Conservation (phyloP, 179 eudicot species). For the Sideroxylon spinosum region DNA sequence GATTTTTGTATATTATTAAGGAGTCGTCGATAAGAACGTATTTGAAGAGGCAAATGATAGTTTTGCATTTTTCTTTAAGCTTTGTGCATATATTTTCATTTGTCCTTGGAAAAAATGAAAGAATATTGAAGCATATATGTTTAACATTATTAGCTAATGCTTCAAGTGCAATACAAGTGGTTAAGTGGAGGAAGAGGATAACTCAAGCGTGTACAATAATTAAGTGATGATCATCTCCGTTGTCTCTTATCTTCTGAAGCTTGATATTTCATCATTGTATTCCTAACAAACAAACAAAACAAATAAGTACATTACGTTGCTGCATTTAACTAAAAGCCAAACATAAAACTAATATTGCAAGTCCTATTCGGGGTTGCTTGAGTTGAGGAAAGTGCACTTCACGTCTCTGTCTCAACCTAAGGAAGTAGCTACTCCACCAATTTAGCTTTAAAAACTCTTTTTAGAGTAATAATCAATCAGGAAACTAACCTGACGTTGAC, state of each 20-base stretch:
- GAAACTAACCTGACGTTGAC: conserved; percentile 33
- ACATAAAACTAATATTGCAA: not conserved
- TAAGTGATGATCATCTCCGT: conserved; percentile 12
- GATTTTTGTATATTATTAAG: not conserved
- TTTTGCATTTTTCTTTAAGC: too few relatives aligned
- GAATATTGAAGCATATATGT: not conserved
- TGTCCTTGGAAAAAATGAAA: not conserved
- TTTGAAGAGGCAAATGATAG: not conserved
- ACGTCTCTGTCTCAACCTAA: not conserved
- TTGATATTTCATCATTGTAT: conserved; percentile 9
- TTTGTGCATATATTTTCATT: not conserved
- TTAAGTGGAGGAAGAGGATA: not conserved
- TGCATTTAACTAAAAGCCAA: not conserved
- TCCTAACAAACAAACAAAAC: conserved; percentile 17
- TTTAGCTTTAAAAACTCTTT: not conserved
- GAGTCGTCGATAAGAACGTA: not conserved
- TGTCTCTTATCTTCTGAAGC: conserved; percentile 21
- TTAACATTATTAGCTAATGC: not conserved
- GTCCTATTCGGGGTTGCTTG: not conserved
- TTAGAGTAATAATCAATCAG: not conserved
- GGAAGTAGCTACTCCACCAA: not conserved
- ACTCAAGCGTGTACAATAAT: conserved; percentile 15
- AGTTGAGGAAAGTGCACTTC: not conserved
- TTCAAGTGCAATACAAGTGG: conserved; percentile 11
- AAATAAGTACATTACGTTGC: not conserved